Base-by-base conservation (phyloP, 176 grass and related monocot species). In the Phoenix roebelenii region DNA sequence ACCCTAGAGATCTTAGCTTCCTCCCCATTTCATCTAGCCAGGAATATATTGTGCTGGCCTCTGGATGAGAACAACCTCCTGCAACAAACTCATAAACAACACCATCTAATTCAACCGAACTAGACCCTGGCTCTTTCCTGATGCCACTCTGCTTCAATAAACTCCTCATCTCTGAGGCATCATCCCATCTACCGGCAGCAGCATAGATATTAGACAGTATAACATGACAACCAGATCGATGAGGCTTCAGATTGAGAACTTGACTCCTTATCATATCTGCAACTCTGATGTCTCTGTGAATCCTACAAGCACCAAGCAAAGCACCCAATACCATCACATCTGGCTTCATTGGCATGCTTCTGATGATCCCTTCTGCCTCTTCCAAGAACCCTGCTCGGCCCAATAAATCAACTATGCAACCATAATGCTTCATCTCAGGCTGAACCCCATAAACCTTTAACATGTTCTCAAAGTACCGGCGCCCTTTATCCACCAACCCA, bases 361-460 rank as follows among this genome's bases (percentile, higher is more conserved):
- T 15, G 3, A 85, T 65, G 15, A 88, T 14, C 30, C 72, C 74
- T 75, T 84, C 80, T 14, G 84, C 83, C 59, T 88, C 89, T 60
- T 88, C 89, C 57, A 94, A 60, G 63, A 94, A 60, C 50, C 84
- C 84, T 12, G 80, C 80, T 23, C 84, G 74, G 9, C 77, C 84
- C 22, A 94, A 55, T 54, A 94, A 73, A 48, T 88, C 89, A n/a
- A 94, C 80, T 74, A 94, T 82, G 76, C 89, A 94, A 23, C 80
- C 76, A 44, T 94, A 88, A 49, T 88, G 89, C 74, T 85, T 87
- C 12, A 75, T 32, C 50, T 79, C 70, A 0, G 77, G 83, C 61
- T 76, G 44, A 64, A 94, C 49, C 12, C 68, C 63, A 7, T 64
- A 78, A 24, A 25, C 19, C 52, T 60, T 84, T 61, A 23, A 4